A percentile compares a stretch with the other conserved stretches of the same genome.
Conservation (phyloP, 139 green algal genomes). For the Asterochloris sp. region DNA sequence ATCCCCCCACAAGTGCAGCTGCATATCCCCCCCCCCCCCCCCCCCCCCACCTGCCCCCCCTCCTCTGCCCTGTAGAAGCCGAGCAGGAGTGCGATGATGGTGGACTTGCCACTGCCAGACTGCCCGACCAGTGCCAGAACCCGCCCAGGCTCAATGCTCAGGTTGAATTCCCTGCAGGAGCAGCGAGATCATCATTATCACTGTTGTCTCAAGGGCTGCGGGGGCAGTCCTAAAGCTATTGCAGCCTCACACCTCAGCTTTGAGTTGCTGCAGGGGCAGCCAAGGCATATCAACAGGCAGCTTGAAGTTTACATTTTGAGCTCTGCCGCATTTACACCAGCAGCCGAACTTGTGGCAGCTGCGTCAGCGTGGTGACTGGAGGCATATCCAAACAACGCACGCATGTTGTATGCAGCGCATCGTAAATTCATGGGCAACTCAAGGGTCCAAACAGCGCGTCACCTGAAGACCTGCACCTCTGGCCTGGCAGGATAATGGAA, state of each 20-base stretch:
- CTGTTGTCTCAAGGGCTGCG: no score
- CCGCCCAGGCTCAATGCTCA: conserved; percentile 47
- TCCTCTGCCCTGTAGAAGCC: conserved; percentile 89
- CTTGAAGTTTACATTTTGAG: no score
- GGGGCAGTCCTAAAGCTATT: no score
- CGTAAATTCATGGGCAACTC: neutral
- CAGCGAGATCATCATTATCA: no score
- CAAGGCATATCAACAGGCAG: no score
- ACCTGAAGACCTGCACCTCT: conserved; percentile 49
- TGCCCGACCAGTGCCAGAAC: conserved; percentile 89
- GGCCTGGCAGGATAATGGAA: conserved; percentile 72
- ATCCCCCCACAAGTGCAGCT: neutral
- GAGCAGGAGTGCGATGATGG: conserved; percentile 83
- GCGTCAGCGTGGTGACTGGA: neutral
- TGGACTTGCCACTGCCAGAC: conserved; percentile 90
- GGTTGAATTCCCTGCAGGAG: conserved; percentile 59
- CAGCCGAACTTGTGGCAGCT: conserved; percentile 58
- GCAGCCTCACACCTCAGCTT: no score
- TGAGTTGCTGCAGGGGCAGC: no score
- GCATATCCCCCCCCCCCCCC: no score
- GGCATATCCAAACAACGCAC: neutral
- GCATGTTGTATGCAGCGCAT: no score
- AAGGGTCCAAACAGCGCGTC: no score
- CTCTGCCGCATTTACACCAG: neutral
- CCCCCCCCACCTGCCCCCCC: conserved; percentile 19